Conservation (phyloP, 305 asterid species). For the Coffea humblotiana region DNA sequence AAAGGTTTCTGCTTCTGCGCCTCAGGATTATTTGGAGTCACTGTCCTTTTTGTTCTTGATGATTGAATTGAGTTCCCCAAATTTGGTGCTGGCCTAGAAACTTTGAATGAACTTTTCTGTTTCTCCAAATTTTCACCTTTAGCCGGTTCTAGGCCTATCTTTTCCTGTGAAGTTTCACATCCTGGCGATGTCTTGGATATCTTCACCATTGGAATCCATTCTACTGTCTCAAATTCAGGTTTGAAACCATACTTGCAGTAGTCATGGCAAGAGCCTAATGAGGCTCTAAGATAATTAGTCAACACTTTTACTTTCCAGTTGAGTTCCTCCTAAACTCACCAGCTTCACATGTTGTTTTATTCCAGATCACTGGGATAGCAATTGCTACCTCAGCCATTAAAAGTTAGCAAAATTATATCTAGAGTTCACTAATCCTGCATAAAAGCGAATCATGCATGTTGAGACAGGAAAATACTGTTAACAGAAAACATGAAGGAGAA, state of each 20-base stretch:
- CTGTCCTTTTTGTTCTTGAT: slow-evolving; percentile 15
- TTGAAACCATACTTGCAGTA: slow-evolving; percentile 46
- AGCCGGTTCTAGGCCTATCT: no score
- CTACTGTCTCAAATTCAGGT: slow-evolving; percentile 13
- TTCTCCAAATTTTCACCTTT: background rate
- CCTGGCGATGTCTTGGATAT: slow-evolving; percentile 7
- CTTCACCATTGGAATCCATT: slow-evolving; percentile 17
- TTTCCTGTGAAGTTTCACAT: background rate
- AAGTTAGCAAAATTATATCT: background rate
- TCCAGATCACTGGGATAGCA: slow-evolving; percentile 21
- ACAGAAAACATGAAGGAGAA: no score
- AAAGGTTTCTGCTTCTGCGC: no score
- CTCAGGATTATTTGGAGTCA: slow-evolving; percentile 18
- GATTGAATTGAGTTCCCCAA: slow-evolving; percentile 8
- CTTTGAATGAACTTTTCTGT: slow-evolving; percentile 12
- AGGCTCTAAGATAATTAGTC: slow-evolving; percentile 51
- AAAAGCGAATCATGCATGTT: background rate
- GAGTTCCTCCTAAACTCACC: slow-evolving; percentile 37
- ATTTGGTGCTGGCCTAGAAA: slow-evolving; percentile 10
- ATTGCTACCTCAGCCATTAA: slow-evolving; percentile 19
- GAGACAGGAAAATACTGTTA: background rate
- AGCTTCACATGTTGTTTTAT: slow-evolving; percentile 23
- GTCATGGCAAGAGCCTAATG: slow-evolving; percentile 64
- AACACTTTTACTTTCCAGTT: slow-evolving; percentile 30
- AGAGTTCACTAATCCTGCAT: background rate